A percentile compares a stretch with the other conserved stretches of the same genome.
Evolutionary conservation across 768 basidiomycete species (phyloP).

Genomic region (Boletus vermiculosoides): DNA sequence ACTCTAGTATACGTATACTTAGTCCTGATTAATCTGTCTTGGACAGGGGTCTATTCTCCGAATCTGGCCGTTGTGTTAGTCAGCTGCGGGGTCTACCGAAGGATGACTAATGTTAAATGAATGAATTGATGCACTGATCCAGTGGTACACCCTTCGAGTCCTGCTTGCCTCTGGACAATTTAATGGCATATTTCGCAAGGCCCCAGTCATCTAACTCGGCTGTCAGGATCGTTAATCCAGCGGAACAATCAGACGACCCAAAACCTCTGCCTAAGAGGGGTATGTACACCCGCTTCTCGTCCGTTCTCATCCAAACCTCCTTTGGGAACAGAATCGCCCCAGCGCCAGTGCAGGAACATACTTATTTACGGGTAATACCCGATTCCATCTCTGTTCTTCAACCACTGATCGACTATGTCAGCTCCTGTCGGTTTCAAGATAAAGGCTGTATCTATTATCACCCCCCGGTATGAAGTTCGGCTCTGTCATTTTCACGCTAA

Average conservation of each 20-base stretch:
- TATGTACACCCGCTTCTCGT: constrained; percentile 31
- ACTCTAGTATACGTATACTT: neutral
- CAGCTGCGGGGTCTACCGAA: constrained; percentile 14
- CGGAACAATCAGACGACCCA: constrained; percentile 39
- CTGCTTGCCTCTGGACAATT: constrained; percentile 6
- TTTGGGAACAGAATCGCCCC: constrained; percentile 52
- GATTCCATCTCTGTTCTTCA: neutral
- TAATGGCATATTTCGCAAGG: constrained; percentile 70
- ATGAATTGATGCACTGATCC: constrained; percentile 9
- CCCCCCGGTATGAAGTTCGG: constrained; percentile 51
- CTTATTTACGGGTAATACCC: constrained; percentile 78
- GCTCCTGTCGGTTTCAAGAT: constrained; percentile 82
- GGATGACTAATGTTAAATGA: constrained; percentile 18
- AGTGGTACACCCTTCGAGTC: neutral
- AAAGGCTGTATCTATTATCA: constrained; percentile 86
- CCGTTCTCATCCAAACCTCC: constrained; percentile 4
- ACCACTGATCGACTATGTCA: constrained; percentile 28
- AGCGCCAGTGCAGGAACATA: constrained; percentile 87
- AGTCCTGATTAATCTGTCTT: no score
- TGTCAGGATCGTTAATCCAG: constrained; percentile 70
- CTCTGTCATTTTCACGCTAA: constrained; percentile 13
- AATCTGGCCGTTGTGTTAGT: neutral
- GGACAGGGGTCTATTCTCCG: neutral
- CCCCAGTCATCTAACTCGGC: constrained; percentile 58
- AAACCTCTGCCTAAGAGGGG: constrained; percentile 54